Conservation (phyloP, 2,329 filamentous ascomycete species). For the Penicillium sp. region DNA sequence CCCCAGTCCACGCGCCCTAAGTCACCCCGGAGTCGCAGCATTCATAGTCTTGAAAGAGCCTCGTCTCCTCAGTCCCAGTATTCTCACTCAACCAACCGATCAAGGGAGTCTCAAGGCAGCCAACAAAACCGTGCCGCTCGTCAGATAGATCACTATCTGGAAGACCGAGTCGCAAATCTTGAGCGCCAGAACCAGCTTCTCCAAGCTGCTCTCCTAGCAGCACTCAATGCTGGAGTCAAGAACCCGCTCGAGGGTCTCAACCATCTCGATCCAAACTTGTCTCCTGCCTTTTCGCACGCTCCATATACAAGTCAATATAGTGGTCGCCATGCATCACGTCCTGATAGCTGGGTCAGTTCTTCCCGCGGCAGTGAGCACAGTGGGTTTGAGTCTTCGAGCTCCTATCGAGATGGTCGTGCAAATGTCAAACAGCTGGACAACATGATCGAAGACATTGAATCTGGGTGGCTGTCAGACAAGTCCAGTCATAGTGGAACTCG, state of each 20-base stretch:
- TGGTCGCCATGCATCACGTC: constrained; percentile 16
- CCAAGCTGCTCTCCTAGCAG: constrained; percentile 43
- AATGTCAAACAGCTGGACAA: constrained; percentile 32
- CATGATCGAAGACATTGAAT: constrained; percentile 35
- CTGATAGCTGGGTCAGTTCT: constrained; percentile 34
- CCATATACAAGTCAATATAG: constrained; percentile 18
- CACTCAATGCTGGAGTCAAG: constrained; percentile 39
- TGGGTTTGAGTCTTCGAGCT: constrained; percentile 26
- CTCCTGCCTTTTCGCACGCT: constrained; percentile 23
- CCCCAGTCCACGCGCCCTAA: constrained; percentile 16
- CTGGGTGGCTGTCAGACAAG: constrained; percentile 34
- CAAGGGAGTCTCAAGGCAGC: constrained; percentile 20
- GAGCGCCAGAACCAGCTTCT: constrained; percentile 46
- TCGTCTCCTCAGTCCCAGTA: constrained; percentile 25
- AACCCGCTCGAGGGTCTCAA: constrained; percentile 29
- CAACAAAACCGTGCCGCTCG: constrained; percentile 13
- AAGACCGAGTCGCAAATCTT: constrained; percentile 40
- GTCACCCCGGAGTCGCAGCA: constrained; percentile 27
- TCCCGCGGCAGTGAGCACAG: constrained; percentile 29
- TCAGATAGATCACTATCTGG: constrained; percentile 29
- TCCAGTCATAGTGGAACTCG: constrained; percentile 18
- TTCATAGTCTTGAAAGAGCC: constrained; percentile 21
- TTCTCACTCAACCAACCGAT: constrained; percentile 24
- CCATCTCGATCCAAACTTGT: constrained; percentile 21
- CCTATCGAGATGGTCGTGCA: constrained; percentile 19